Evolutionary conservation across 2,329 filamentous ascomycete genomes (phyloP).

Genomic region (Plectosphaerella plurivora): DNA sequence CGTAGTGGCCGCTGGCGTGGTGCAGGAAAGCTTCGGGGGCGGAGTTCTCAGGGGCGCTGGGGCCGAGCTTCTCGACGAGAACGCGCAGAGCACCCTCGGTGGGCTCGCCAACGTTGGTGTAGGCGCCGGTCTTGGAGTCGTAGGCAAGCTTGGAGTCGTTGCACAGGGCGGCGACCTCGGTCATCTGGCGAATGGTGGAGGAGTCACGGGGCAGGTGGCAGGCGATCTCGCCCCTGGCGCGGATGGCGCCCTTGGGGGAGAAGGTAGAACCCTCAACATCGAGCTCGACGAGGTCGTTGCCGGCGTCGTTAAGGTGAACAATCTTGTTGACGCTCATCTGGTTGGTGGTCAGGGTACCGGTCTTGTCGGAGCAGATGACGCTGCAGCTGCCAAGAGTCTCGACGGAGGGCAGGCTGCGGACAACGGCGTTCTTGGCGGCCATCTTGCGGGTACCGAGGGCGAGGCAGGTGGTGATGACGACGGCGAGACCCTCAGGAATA

Average conservation of each 20-base stretch:
- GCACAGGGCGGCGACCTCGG: slow-evolving; percentile 70
- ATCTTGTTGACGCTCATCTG: slow-evolving; percentile 98
- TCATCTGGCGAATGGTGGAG: slow-evolving; percentile 74
- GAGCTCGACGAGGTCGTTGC: slow-evolving; percentile 74
- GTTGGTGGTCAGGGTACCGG: slow-evolving; percentile 95
- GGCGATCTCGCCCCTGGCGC: slow-evolving; percentile 61
- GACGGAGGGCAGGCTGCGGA: slow-evolving; percentile 91
- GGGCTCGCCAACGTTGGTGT: slow-evolving; percentile 84
- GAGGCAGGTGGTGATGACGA: slow-evolving; percentile 98
- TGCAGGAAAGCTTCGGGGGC: slow-evolving; percentile 65
- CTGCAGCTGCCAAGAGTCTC: slow-evolving; percentile 98
- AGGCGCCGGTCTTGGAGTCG: slow-evolving; percentile 69
- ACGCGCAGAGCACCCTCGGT: slow-evolving; percentile 92
- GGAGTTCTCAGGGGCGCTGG: slow-evolving; percentile 56
- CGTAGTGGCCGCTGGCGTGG: slow-evolving; percentile 80
- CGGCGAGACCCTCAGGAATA: slow-evolving; percentile 94
- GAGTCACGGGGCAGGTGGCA: slow-evolving; percentile 67
- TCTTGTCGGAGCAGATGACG: slow-evolving; percentile 99
- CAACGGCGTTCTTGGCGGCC: slow-evolving; percentile 97
- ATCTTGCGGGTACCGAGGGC: slow-evolving; percentile 96
- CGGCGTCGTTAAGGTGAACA: slow-evolving; percentile 73
- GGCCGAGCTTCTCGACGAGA: slow-evolving; percentile 91
- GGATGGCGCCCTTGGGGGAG: slow-evolving; percentile 73
- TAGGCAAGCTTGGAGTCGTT: slow-evolving; percentile 84
- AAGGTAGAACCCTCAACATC: slow-evolving; percentile 93